These are phyloP conservation scores for Phytophthora lateralis DNA, from an alignment of 352 stramenopile species.

Conservation along the genomic window DNA sequence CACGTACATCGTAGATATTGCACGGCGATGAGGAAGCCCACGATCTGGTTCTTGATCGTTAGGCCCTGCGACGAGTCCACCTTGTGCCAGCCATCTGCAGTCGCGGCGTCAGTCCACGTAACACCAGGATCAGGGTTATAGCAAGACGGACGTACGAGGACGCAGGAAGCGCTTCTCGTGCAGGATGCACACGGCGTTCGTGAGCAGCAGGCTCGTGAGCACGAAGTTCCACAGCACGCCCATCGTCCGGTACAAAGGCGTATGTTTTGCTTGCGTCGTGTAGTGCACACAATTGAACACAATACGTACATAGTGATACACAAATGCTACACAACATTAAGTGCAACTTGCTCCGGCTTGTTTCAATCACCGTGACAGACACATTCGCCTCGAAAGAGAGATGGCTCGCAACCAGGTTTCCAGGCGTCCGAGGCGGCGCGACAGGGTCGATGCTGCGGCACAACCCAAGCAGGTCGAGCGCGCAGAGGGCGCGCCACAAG, in stretches of 20 bases:
- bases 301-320: too few species aligned
- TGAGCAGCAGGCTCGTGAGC: constrained; percentile 84
- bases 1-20: constrained; percentile 83
- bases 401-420: constrained; percentile 37
- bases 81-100: constrained; percentile 82
- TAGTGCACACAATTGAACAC: too few species aligned
- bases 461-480: constrained; percentile 13
- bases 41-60: constrained; percentile 89
- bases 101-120: neutral
- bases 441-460: constrained; percentile 8
- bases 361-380: constrained; percentile 12
- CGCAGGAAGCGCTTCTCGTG: constrained; percentile 90
- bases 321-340: neutral
- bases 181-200: constrained; percentile 87
- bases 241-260: constrained; percentile 40
- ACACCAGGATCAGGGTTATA: neutral
- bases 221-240: constrained; percentile 90
- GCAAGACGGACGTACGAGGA: constrained; percentile 54
- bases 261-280: too few species aligned
- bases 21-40: constrained; percentile 84
- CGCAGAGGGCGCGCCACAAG: constrained; percentile 7
- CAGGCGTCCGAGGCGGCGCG: constrained; percentile 16
- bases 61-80: constrained; percentile 81
- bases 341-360: constrained; percentile 16
- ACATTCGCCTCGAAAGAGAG: constrained; percentile 10